phyloP scores from a whole-genome alignment of 768 basidiomycete species.

The Leccinum rimulosum region DNA sequence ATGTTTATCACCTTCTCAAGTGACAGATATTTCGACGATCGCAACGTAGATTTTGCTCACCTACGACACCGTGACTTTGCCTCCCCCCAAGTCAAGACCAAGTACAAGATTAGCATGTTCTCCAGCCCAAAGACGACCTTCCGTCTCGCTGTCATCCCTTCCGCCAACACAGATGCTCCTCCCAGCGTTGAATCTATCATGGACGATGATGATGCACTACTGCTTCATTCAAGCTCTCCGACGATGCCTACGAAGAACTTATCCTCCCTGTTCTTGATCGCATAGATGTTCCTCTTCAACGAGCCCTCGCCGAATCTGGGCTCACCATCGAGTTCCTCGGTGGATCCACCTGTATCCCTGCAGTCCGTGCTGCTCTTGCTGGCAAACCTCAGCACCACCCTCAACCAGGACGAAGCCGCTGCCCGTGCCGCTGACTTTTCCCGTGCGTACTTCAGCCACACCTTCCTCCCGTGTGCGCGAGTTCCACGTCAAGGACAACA shows the following conservation, averaged over 20 bases:
- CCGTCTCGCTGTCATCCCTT: constrained; percentile 83
- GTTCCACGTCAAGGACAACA: constrained; percentile 91
- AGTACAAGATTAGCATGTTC: constrained; percentile 97
- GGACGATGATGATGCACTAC: constrained; percentile 74
- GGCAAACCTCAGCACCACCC: constrained; percentile 85
- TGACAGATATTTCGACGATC: constrained; percentile 92
- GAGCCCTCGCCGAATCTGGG: constrained; percentile 78
- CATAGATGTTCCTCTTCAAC: constrained; percentile 71
- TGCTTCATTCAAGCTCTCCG: constrained; percentile 78
- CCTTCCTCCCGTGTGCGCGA: constrained; percentile 98
- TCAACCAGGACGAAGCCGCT: constrained; percentile 97
- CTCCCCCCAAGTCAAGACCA: constrained; percentile 63
- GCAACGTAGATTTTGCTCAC: constrained; percentile 92
- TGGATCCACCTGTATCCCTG: constrained; percentile 89
- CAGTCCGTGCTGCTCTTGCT: constrained; percentile 82
- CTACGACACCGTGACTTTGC: constrained; percentile 72
- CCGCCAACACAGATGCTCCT: constrained; percentile 86
- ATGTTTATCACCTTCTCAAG: constrained; percentile 93
- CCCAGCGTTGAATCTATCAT: constrained; percentile 95
- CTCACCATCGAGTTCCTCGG: constrained; percentile 91
- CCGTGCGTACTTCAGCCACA: constrained; percentile 84
- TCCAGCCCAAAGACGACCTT: constrained; percentile 89
- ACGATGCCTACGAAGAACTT: constrained; percentile 82
- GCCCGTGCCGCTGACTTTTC: constrained; percentile 96
- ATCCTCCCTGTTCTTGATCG: constrained; percentile 73